These are phyloP conservation scores for Fagopyrum esculentum DNA, from an alignment of 148 eudicot genomes.

Conservation along the genomic window DNA sequence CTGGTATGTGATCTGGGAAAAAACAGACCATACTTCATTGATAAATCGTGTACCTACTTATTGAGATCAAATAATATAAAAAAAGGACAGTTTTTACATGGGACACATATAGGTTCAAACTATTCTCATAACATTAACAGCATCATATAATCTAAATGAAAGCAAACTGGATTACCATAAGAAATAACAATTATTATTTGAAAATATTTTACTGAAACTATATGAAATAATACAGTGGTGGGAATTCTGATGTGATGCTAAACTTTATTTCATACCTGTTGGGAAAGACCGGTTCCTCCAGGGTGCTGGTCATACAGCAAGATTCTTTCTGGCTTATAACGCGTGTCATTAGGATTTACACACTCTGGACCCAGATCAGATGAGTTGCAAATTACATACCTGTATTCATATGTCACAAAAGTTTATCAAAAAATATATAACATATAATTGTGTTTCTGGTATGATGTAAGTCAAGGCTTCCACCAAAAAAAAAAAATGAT, in stretches of 20 bases:
- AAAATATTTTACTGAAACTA: too few species aligned
- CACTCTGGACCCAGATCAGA: slow-evolving; percentile 92
- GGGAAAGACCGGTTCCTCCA: slow-evolving; percentile 89
- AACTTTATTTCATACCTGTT: slow-evolving; percentile 36
- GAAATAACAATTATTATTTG: background rate
- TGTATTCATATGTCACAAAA: slow-evolving; percentile 23
- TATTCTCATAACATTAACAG: background rate
- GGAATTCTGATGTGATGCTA: background rate
- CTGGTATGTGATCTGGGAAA: too few species aligned
- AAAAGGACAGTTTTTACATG: background rate
- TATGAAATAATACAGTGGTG: background rate
- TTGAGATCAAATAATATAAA: too few species aligned
- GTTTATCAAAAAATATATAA: background rate
- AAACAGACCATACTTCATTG: too few species aligned
- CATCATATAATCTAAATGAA: background rate
- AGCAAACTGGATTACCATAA: background rate
- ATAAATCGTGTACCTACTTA: too few species aligned
- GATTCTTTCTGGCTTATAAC: slow-evolving; percentile 76
- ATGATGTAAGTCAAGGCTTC: background rate
- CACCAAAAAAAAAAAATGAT: too few species aligned
- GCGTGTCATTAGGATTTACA: slow-evolving; percentile 78
- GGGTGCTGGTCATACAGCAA: slow-evolving; percentile 83
- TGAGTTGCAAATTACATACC: slow-evolving; percentile 76
- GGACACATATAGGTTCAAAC: background rate
- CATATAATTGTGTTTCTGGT: background rate